Evolutionary conservation across 768 basidiomycete species (phyloP).

Genomic region (Kwoniella sp.): DNA sequence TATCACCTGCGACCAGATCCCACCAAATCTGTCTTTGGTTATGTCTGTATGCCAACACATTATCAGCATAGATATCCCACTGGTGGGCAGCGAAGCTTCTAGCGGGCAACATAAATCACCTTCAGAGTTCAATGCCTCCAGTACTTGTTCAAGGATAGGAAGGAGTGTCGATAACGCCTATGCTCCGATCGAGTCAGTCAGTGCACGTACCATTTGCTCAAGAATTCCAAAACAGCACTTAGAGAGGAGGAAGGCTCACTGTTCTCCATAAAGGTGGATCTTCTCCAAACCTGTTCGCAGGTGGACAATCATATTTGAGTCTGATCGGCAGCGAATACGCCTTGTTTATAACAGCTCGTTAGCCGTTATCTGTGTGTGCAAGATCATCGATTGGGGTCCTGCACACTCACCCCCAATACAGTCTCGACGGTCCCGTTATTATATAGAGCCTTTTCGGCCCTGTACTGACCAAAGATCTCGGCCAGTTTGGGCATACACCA

Average conservation of each 20-base stretch:
- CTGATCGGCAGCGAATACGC: conserved; percentile 89
- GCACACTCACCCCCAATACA: conserved; percentile 67
- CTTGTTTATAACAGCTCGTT: conserved; percentile 55
- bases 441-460: conserved; percentile 64
- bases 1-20: conserved; percentile 73
- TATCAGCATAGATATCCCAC: neutral
- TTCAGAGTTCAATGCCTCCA: conserved; percentile 2
- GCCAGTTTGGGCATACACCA: conserved; percentile 81
- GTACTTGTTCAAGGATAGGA: neutral
- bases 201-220: neutral
- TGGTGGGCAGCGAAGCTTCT: neutral
- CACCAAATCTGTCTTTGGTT: conserved; percentile 68
- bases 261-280: conserved; percentile 93
- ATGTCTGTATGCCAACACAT: conserved; percentile 58
- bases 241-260: conserved; percentile 60
- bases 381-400: neutral
- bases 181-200: neutral
- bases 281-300: conserved; percentile 81
- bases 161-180: neutral
- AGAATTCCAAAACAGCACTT: too few species aligned
- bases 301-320: conserved; percentile 90
- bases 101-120: neutral
- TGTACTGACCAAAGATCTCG: conserved; percentile 63
- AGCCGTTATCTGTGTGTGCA: neutral
- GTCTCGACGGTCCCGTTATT: conserved; percentile 80